These are phyloP conservation scores for Lichtheimia corymbifera DNA, from an alignment of 371 early-diverging fungal genomes.

Conservation along the genomic window DNA sequence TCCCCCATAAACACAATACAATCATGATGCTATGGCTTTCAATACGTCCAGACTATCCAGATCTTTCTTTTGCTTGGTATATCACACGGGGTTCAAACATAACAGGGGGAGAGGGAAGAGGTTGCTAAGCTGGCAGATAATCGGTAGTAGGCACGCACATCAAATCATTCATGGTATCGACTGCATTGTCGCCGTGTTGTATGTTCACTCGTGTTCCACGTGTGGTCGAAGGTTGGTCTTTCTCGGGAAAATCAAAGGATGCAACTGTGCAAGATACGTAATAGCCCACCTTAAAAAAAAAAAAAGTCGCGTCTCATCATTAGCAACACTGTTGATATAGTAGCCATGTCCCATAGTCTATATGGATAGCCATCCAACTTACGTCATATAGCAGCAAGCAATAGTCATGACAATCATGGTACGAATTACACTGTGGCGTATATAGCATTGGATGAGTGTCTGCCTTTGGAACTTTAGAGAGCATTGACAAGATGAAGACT, in stretches of 20 bases:
- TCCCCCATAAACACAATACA: too few relatives aligned
- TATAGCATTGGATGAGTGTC: neutral
- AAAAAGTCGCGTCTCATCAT: slow-evolving; percentile 1
- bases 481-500: slow-evolving; percentile 7
- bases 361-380: slow-evolving; percentile 24
- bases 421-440: slow-evolving; percentile 52
- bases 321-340: neutral
- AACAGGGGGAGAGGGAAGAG: too few relatives aligned
- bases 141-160: too few relatives aligned
- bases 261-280: slow-evolving; percentile 74
- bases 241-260: slow-evolving; percentile 68
- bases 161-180: too few relatives aligned
- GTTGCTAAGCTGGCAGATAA: too few relatives aligned
- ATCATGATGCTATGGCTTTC: too few relatives aligned
- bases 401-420: slow-evolving; percentile 73
- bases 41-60: too few relatives aligned
- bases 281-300: slow-evolving; percentile 84
- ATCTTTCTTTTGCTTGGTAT: too few relatives aligned
- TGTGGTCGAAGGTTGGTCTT: slow-evolving; percentile 64
- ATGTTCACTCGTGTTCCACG: slow-evolving; percentile 5
- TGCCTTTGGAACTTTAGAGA: neutral
- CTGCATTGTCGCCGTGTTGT: too few relatives aligned
- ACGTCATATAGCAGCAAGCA: slow-evolving; percentile 64
- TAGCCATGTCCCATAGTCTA: neutral
- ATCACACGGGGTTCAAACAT: too few relatives aligned